phyloP scores from a whole-genome alignment of 805 yeast species.

The Wickerhamiella vanderwaltii region DNA sequence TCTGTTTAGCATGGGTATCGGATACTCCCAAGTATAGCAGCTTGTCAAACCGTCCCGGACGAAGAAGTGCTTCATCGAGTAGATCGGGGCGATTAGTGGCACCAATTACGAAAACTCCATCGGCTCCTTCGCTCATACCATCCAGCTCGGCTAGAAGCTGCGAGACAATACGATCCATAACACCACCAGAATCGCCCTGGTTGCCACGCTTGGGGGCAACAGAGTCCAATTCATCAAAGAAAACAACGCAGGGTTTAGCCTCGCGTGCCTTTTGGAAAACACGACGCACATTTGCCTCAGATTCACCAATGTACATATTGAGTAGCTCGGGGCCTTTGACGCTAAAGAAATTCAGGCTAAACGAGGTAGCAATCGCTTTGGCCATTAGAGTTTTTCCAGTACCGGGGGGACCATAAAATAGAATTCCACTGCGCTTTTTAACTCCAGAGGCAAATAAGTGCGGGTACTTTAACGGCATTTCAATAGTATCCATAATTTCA shows the following conservation, averaged over 20 bases:
- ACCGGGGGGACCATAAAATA: slow-evolving; percentile 98
- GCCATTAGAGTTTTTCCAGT: slow-evolving; percentile 95
- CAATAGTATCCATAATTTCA: slow-evolving; percentile 90
- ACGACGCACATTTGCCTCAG: slow-evolving; percentile 91
- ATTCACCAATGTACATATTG: slow-evolving; percentile 97
- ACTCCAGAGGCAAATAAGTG: slow-evolving; percentile 78
- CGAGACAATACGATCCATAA: slow-evolving; percentile 96
- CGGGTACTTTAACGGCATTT: slow-evolving; percentile 88
- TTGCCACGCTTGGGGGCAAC: slow-evolving; percentile 98
- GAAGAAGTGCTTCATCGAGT: slow-evolving; percentile 79
- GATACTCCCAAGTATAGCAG: slow-evolving; percentile 88
- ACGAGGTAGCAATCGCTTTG: slow-evolving; percentile 93
- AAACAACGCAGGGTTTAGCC: slow-evolving; percentile 94
- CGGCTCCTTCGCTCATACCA: slow-evolving; percentile 76
- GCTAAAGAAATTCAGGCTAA: slow-evolving; percentile 85
- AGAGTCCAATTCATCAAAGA: slow-evolving; percentile 94
- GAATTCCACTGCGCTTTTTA: slow-evolving; percentile 85
- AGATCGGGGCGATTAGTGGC: slow-evolving; percentile 96
- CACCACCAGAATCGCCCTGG: slow-evolving; percentile 98
- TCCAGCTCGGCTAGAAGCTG: slow-evolving; percentile 90
- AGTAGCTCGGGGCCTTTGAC: slow-evolving; percentile 95
- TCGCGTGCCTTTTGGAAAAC: slow-evolving; percentile 92
- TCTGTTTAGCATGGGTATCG: slow-evolving; percentile 81
- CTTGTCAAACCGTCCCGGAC: slow-evolving; percentile 94
- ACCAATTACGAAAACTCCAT: slow-evolving; percentile 96